These are phyloP conservation scores for Amyloporia xantha DNA, from an alignment of 768 basidiomycete genomes.

Conservation along the genomic window DNA sequence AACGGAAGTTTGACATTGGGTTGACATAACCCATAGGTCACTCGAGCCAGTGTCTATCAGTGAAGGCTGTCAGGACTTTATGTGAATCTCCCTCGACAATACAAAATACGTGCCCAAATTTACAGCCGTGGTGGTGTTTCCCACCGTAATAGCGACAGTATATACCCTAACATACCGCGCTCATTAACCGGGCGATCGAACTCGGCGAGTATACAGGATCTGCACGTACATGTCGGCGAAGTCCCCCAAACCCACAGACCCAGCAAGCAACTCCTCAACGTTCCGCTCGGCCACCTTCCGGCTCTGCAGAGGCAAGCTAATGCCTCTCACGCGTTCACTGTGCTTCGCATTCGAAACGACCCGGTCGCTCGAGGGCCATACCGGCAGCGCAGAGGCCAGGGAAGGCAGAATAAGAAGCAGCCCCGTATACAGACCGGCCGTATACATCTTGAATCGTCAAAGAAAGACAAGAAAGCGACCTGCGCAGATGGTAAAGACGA, in stretches of 20 bases:
- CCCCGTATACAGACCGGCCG: slow-evolving; percentile 14
- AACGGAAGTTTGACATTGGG: slow-evolving; percentile 37
- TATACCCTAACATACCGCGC: slow-evolving; percentile 43
- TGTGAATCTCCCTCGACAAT: neutral
- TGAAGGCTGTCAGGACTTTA: neutral
- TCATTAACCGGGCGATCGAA: too few species aligned
- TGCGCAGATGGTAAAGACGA: slow-evolving; percentile 10
- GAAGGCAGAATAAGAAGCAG: slow-evolving; percentile 7
- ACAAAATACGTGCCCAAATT: slow-evolving; percentile 47
- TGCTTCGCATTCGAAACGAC: neutral
- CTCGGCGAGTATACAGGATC: too few species aligned
- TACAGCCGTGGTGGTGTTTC: slow-evolving; percentile 44
- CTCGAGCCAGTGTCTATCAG: slow-evolving; percentile 71
- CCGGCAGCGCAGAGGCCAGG: slow-evolving; percentile 8
- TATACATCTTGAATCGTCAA: slow-evolving; percentile 13
- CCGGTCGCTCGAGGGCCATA: slow-evolving; percentile 6
- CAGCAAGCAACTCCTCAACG: slow-evolving; percentile 9
- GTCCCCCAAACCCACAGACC: slow-evolving; percentile 51
- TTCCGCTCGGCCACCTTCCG: neutral
- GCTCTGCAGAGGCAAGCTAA: neutral
- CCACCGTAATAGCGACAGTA: slow-evolving; percentile 52
- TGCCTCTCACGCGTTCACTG: neutral
- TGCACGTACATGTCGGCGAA: slow-evolving; percentile 52
- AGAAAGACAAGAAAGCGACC: slow-evolving; percentile 16
- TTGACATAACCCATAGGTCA: slow-evolving; percentile 69